Percentiles rank a stretch among this genome's conserved stretches.
phyloP scores from a whole-genome alignment of 2,329 filamentous ascomycete genomes.

The Colletotrichum theobromicola region DNA sequence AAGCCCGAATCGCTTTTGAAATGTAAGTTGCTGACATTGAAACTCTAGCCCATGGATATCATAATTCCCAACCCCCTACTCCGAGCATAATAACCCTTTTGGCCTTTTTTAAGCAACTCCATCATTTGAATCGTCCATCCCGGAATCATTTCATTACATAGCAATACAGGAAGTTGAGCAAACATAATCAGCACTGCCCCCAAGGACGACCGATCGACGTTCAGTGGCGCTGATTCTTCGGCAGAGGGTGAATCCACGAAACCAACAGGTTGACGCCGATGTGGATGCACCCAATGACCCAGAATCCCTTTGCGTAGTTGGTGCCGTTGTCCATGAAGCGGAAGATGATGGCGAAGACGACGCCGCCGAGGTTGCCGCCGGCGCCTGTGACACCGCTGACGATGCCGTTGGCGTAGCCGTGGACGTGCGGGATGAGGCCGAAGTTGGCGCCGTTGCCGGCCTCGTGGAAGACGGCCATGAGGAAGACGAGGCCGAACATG shows the following conservation, averaged over 20 bases:
- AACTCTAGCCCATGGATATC: constrained; percentile 13
- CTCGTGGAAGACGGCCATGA: constrained; percentile 83
- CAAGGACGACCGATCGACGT: too few species aligned
- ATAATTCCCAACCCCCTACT: constrained; percentile 7
- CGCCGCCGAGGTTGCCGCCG: constrained; percentile 82
- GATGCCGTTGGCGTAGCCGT: constrained; percentile 79
- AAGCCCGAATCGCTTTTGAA: not conserved
- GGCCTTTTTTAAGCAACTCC: not conserved
- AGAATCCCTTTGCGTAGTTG: constrained; percentile 74
- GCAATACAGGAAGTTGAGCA: not conserved
- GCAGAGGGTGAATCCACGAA: constrained; percentile 58
- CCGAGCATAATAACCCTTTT: not conserved
- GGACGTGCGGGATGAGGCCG: constrained; percentile 84
- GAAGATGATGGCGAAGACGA: constrained; percentile 85
- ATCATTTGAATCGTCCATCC: not conserved
- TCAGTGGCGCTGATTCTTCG: constrained; percentile 48
- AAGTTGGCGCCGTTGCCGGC: constrained; percentile 89
- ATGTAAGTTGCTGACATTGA: not conserved
- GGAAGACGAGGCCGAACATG: constrained; percentile 78
- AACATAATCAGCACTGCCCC: too few species aligned
- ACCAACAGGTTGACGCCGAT: constrained; percentile 73
- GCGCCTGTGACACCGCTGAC: constrained; percentile 82
- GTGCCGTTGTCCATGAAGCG: constrained; percentile 69
- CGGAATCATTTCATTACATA: not conserved
- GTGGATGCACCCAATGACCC: constrained; percentile 81